Evolutionary conservation across 805 yeast species (phyloP).

Genomic region (Candida palmyrensis): DNA sequence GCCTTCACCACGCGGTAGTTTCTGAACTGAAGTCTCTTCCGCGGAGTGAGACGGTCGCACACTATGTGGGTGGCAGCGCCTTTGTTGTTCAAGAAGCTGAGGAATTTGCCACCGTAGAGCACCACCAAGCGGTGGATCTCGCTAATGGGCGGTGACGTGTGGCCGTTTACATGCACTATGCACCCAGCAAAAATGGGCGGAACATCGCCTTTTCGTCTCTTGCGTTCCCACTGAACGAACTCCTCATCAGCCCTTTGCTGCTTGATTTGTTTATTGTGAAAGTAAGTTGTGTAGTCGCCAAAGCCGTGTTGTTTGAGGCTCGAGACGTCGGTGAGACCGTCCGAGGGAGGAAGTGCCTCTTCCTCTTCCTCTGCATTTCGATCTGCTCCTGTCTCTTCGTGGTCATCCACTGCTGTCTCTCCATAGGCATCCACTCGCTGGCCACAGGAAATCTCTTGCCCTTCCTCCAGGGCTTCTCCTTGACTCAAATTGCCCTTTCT

Average conservation of each 20-base stretch:
- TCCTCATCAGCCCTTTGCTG: constrained; percentile 56
- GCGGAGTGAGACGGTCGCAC: constrained; percentile 73
- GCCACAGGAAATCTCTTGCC: neutral
- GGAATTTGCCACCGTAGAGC: constrained; percentile 73
- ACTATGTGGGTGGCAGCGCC: constrained; percentile 78
- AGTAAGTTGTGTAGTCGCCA: constrained; percentile 66
- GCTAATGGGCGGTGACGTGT: constrained; percentile 74
- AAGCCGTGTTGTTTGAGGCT: constrained; percentile 42
- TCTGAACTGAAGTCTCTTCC: constrained; percentile 60
- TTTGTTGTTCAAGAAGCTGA: constrained; percentile 66
- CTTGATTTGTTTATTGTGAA: constrained; percentile 53
- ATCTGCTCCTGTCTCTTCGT: constrained; percentile 8
- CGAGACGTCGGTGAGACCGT: neutral
- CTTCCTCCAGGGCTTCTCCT: too few species aligned
- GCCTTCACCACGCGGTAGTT: constrained; percentile 77
- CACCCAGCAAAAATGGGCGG: constrained; percentile 55
- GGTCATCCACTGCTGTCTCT: constrained; percentile 8
- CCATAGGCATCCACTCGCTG: too few species aligned
- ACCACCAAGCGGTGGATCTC: constrained; percentile 69
- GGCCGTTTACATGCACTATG: constrained; percentile 79
- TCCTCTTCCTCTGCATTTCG: constrained; percentile 1
- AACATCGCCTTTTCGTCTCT: constrained; percentile 22
- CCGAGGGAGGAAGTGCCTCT: neutral
- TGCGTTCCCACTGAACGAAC: constrained; percentile 44
- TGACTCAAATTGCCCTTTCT: too few species aligned